These are phyloP conservation scores for Cyclotella atomus DNA, from an alignment of 108 stramenopile species.

Conservation along the genomic window DNA sequence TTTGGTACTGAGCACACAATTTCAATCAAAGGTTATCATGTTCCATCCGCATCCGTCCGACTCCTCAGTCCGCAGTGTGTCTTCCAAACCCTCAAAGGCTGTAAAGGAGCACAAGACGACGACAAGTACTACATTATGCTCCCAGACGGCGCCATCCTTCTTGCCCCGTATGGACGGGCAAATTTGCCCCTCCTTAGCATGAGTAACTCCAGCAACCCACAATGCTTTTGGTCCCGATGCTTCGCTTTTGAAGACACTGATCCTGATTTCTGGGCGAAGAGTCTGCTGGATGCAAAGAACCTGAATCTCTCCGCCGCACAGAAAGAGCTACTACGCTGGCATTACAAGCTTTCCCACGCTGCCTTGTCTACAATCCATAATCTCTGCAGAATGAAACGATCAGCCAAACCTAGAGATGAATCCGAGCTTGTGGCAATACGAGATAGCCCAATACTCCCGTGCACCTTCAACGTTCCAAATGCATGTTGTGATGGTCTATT, in stretches of 20 bases:
- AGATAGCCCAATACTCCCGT: not conserved
- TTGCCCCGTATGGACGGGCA: not conserved
- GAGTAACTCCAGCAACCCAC: not conserved
- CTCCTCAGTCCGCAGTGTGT: not conserved
- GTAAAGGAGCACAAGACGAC: not conserved
- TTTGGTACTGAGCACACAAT: not conserved
- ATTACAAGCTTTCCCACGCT: constrained; percentile 16
- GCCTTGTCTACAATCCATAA: not conserved
- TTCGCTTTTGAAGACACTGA: not conserved
- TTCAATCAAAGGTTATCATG: not conserved
- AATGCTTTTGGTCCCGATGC: not conserved
- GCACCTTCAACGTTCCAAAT: not conserved
- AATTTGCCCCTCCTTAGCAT: not conserved
- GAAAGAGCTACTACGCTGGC: constrained; percentile 16
- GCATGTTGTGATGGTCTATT: not conserved
- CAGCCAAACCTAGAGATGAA: not conserved
- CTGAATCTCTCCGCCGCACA: not conserved
- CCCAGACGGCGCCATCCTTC: not conserved
- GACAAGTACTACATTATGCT: not conserved
- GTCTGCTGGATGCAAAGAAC: not conserved
- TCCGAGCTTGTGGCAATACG: not conserved
- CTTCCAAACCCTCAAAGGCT: not conserved
- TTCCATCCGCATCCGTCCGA: not conserved
- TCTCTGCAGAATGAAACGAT: not conserved
- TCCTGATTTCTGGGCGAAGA: not conserved